Percentiles rank a stretch among this genome's conserved stretches.
Evolutionary conservation across 2,329 filamentous ascomycete species (phyloP).

Genomic region (Clonostachys sp.): DNA sequence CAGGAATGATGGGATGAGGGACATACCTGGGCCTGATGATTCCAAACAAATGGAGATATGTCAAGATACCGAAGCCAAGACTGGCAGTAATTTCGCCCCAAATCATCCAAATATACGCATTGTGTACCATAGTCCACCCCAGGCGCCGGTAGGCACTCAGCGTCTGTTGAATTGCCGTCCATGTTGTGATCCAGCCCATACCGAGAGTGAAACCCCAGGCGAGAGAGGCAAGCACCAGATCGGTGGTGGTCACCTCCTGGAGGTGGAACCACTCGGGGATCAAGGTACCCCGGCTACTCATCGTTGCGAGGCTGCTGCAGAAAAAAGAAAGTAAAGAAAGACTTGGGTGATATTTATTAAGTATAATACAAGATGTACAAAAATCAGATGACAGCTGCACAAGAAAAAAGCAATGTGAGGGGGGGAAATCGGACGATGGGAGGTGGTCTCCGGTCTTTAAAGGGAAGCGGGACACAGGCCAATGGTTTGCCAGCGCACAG

Average conservation of each 20-base stretch:
- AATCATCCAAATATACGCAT: conserved; percentile 30
- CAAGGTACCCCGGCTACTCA: neutral
- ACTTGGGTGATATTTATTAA: too few species aligned
- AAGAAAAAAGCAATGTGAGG: too few species aligned
- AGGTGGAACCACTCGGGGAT: neutral
- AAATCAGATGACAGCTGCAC: too few species aligned
- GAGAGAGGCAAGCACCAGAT: conserved; percentile 26
- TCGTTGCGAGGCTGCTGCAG: too few species aligned
- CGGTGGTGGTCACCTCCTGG: conserved; percentile 11
- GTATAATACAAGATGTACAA: too few species aligned
- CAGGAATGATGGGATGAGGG: too few species aligned
- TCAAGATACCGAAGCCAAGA: conserved; percentile 22
- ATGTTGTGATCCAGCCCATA: conserved; percentile 22
- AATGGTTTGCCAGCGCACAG: too few species aligned
- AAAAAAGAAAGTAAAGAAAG: too few species aligned
- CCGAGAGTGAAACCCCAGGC: conserved; percentile 29
- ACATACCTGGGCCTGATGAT: conserved; percentile 12
- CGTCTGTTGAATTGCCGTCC: conserved; percentile 27
- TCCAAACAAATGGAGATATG: conserved; percentile 25
- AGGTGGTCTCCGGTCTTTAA: too few species aligned
- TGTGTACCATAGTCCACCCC: conserved; percentile 21
- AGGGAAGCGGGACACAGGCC: too few species aligned
- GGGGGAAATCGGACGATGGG: too few species aligned
- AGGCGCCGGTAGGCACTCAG: conserved; percentile 19
- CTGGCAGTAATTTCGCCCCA: conserved; percentile 32